Conservation (phyloP, 768 basidiomycete species). For the Psilocybe cyanescens region DNA sequence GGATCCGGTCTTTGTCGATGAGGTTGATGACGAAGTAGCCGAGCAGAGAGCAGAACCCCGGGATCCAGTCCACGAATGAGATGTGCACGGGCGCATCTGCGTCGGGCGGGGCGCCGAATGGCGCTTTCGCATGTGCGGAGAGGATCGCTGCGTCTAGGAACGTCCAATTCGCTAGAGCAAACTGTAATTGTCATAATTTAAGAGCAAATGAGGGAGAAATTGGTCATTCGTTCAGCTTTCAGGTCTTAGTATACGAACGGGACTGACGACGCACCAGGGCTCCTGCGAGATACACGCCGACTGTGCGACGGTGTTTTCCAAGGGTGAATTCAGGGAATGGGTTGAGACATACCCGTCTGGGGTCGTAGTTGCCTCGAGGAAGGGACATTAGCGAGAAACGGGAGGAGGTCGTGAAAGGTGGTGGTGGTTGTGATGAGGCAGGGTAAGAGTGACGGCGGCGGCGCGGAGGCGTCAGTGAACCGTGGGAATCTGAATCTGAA, state of each 20-base stretch:
- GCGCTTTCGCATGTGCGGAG: conserved; percentile 83
- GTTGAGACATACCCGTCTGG: conserved; percentile 85
- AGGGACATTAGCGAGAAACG: conserved; percentile 50
- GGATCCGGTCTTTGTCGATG: conserved; percentile 91
- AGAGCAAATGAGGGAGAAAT: not conserved
- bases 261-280: conserved; percentile 74
- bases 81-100: conserved; percentile 72
- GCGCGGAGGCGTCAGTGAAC: conserved; percentile 14
- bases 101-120: conserved; percentile 66
- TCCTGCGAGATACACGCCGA: conserved; percentile 91
- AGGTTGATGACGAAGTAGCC: conserved; percentile 93
- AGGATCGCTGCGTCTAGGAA: conserved; percentile 93
- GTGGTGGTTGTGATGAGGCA: conserved; percentile 2
- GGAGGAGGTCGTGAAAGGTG: not conserved
- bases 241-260: not conserved
- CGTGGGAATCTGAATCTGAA: conserved; percentile 29
- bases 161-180: conserved; percentile 93
- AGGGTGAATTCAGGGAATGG: conserved; percentile 80
- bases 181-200: conserved; percentile 46
- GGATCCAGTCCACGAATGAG: conserved; percentile 96
- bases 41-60: conserved; percentile 89
- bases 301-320: conserved; percentile 76
- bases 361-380: conserved; percentile 80
- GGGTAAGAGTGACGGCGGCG: conserved; percentile 16
- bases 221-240: not conserved